phyloP scores from a whole-genome alignment of 78 protist genomes.

The Pelomyxa schiedti region DNA sequence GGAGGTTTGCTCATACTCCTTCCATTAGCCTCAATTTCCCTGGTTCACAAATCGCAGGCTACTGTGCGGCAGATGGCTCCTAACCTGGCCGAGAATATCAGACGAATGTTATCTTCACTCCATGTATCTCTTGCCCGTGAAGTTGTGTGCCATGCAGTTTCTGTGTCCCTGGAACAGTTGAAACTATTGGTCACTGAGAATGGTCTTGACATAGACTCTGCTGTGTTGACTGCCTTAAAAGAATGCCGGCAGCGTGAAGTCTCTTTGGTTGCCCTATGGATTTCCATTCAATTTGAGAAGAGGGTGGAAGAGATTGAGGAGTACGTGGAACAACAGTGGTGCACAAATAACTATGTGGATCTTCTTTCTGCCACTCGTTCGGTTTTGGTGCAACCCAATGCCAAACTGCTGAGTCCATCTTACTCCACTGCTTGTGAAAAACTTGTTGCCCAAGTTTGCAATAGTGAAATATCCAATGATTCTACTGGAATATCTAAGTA shows the following conservation, averaged over 20 bases:
- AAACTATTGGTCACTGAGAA: neutral
- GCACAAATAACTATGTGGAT: no score
- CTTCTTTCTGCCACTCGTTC: no score
- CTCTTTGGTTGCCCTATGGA: neutral
- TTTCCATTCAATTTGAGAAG: slow-evolving; percentile 1
- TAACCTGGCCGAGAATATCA: slow-evolving; percentile 26
- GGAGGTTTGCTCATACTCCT: no score
- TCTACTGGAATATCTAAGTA: no score
- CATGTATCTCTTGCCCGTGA: slow-evolving; percentile 29
- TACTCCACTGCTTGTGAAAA: no score
- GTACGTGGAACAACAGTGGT: no score
- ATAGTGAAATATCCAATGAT: no score
- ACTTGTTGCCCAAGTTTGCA: no score
- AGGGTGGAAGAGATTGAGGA: slow-evolving; percentile 8
- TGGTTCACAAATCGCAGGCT: no score
- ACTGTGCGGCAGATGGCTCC: slow-evolving; percentile 24
- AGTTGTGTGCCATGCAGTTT: neutral
- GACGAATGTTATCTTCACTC: slow-evolving; percentile 7
- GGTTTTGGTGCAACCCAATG: no score
- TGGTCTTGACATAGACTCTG: neutral
- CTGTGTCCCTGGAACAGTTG: neutral
- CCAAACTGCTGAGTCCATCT: no score
- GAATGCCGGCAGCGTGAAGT: slow-evolving; percentile 7
- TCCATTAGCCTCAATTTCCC: no score
- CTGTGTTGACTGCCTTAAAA: neutral